Conservation (phyloP, 208 protist species). For the Trypanosomatidae sp. region DNA sequence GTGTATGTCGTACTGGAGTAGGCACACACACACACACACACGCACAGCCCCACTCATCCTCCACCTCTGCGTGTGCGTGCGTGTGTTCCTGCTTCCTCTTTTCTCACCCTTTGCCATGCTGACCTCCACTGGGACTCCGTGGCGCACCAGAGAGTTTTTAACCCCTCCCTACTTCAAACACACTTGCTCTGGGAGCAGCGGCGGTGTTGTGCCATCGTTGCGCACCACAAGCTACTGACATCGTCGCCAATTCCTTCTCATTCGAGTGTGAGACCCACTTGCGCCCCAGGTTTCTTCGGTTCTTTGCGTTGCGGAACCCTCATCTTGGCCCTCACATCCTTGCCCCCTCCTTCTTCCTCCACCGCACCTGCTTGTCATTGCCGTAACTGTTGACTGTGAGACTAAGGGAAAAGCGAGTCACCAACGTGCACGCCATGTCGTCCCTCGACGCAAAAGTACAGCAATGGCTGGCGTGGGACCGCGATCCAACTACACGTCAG, state of each 20-base stretch:
- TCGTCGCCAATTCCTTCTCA: background rate
- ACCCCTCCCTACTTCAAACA: background rate
- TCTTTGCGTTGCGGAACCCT: background rate
- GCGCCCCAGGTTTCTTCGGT: no score
- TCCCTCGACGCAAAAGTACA: conserved; percentile 42
- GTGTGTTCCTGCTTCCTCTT: background rate
- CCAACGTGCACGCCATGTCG: background rate
- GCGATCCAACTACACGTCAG: conserved; percentile 40
- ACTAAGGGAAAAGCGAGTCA: background rate
- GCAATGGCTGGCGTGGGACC: conserved; percentile 78
- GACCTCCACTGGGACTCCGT: background rate
- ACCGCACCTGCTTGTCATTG: background rate
- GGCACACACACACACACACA: conserved; percentile 1
- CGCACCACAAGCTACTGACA: background rate
- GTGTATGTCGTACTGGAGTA: background rate
- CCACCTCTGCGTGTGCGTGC: background rate
- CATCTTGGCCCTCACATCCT: background rate
- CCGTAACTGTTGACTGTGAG: background rate
- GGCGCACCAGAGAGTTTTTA: background rate
- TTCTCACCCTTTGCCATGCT: background rate
- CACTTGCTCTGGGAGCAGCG: background rate
- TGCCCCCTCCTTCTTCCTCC: background rate
- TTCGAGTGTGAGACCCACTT: background rate
- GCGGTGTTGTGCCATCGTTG: background rate
- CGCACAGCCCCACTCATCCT: background rate